Base-by-base conservation (phyloP, 345 rosid species). In the Euphorbia pulcherrima region DNA sequence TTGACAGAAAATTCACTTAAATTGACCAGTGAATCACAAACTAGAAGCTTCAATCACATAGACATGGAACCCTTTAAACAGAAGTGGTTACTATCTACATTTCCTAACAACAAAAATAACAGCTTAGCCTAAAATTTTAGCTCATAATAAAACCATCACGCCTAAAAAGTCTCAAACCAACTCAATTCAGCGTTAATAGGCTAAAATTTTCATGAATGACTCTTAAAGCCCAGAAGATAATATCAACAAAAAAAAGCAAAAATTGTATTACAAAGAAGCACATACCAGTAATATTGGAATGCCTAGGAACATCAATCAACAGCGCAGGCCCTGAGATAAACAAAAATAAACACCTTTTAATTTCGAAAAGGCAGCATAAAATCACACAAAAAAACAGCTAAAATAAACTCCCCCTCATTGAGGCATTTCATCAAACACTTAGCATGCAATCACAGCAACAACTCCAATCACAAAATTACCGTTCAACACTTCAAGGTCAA, bases 241-340 rank as follows among this genome's bases (percentile, higher is more conserved):
- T 50, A 50, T 20, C 21, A 17, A 29, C 3, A 28, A 24, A 57
- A 40, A 10, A 8, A 35, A 12, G 18, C 8, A 6, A 44, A 44
- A 44, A 44, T 44, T 12, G 16, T 18, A 0, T 12, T 14, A 44
- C 50, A 44, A 12, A 64, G 18, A 47, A 56, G 28, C 18, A 60
- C 74, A 3, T 74, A 90, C 96, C 98, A 23, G 96, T 87, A 26
- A 88, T 81, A 71, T 88, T 88, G 37, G 78, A 69, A 65, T 82
- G 75, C 70, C 90, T 81, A 3, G 88, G 90, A 68, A 82, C 90
- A 78, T 88, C 90, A 72, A 88, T 77, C 30, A 88, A 62, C 35
- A 88, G 64, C 6, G 83, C 88, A 27, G 84, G 87, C 62, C 88
- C 88, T 84, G 60, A 29, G 24, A 41, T 39, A 48, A 62, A 59